Evolutionary conservation across 805 yeast genomes (phyloP).

Genomic region (Candida taoyuanica): DNA sequence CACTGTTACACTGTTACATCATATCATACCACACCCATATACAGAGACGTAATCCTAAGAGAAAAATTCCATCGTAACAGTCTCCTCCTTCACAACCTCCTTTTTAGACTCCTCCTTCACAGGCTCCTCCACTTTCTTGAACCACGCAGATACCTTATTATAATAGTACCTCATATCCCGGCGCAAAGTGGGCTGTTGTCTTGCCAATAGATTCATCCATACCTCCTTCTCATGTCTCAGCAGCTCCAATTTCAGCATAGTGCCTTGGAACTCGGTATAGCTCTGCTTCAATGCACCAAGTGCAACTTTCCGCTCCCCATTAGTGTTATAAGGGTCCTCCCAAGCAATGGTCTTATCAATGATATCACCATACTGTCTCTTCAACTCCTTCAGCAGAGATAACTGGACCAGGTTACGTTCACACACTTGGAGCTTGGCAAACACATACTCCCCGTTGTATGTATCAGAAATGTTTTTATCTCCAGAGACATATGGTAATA

Average conservation of each 20-base stretch:
- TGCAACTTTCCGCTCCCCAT: conserved; percentile 6
- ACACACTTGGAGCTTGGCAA: conserved; percentile 8
- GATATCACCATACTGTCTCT: conserved; percentile 5
- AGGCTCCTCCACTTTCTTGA: too few species aligned
- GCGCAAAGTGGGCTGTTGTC: too few species aligned
- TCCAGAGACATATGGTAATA: not conserved
- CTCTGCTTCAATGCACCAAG: not conserved
- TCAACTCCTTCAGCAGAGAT: conserved; percentile 3
- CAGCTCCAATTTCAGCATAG: not conserved
- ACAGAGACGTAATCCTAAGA: too few species aligned
- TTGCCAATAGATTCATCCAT: too few species aligned
- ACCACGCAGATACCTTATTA: too few species aligned
- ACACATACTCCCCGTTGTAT: conserved; percentile 16
- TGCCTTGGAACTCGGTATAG: not conserved
- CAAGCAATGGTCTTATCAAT: conserved; percentile 3
- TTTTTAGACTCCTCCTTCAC: too few species aligned
- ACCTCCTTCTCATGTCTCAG: not conserved
- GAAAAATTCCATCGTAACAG: too few species aligned
- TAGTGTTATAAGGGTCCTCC: conserved; percentile 13
- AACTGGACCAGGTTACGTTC: conserved; percentile 9
- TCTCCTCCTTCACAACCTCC: too few species aligned
- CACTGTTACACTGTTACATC: too few species aligned
- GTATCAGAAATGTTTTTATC: not conserved
- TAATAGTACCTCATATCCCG: too few species aligned
- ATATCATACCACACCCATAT: too few species aligned